A percentile compares a stretch with the other conserved stretches of the same genome.
Evolutionary conservation across 225 moss, liverwort and hornwort species (phyloP).

Genomic region (Asterella californica): DNA sequence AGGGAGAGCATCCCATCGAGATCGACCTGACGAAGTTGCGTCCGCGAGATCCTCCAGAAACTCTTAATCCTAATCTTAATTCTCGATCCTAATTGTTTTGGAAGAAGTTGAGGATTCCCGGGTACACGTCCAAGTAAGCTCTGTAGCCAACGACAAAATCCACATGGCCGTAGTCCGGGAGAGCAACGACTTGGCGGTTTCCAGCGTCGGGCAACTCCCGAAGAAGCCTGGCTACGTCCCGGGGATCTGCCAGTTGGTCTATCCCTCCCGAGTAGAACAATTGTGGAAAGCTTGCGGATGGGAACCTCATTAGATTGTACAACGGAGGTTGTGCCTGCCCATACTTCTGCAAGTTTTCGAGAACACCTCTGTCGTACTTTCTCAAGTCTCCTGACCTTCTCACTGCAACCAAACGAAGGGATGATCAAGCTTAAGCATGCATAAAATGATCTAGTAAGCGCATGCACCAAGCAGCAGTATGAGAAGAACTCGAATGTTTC

Average conservation of each 20-base stretch:
- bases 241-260: slow-evolving; percentile 30
- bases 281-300: slow-evolving; percentile 19
- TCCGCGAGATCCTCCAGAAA: too few relatives aligned
- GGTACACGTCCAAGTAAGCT: slow-evolving; percentile 29
- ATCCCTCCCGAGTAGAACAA: slow-evolving; percentile 26
- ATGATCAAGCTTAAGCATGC: neutral
- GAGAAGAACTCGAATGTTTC: too few relatives aligned
- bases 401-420: slow-evolving; percentile 18
- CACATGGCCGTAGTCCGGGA: slow-evolving; percentile 38
- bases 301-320: slow-evolving; percentile 30
- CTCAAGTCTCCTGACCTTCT: slow-evolving; percentile 19
- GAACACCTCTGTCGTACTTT: slow-evolving; percentile 29
- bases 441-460: neutral
- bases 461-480: neutral
- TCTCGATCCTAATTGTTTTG: neutral
- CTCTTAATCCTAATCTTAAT: too few relatives aligned
- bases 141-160: slow-evolving; percentile 23
- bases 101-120: slow-evolving; percentile 17
- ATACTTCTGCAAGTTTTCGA: slow-evolving; percentile 10
- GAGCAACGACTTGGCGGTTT: neutral
- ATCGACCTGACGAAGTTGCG: too few relatives aligned
- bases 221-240: slow-evolving; percentile 8
- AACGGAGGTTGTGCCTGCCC: slow-evolving; percentile 30
- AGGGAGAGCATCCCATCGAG: too few relatives aligned
- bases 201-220: slow-evolving; percentile 10